Evolutionary conservation across 495 filamentous ascomycete species (phyloP), one percentile per base, ranked within the genome.

Genomic region (Neurospora sp.): DNA sequence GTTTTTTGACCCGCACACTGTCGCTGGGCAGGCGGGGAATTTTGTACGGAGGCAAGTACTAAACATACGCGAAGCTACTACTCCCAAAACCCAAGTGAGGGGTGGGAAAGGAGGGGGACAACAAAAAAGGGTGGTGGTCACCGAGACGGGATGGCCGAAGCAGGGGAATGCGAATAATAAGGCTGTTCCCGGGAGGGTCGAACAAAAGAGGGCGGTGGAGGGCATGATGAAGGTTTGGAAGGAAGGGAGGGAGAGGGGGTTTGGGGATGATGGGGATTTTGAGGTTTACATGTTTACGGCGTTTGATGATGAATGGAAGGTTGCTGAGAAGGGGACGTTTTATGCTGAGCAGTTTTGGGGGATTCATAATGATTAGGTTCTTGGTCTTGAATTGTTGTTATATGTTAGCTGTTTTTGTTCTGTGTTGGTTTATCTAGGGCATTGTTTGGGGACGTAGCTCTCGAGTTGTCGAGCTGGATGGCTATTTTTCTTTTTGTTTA

Each of bases 61-160:
- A 3, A 80, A 78, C 39, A 79, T 86, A 35, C 75, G 74, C 40
- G 78, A 76, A 41, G 79, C 31, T 31, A 31, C 31, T 31, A 31
- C 31, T 31, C 31, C 31, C 31, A 31, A 31, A 31, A 31, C 31
- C 31, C 31, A 31, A 31, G 31, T 31, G 31, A 31, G 31, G 3
- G 31, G 31, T 1, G 31, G 31, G 3, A 31, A 31, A 31, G 31
- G 31, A 31, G 39, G 16, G 41, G 41, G 83, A 70, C n/a, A 72
- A 23, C 79, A 48, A 59, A 78, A 84, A 75, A 76, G 79, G 16
- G 76, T 87, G 16, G 81, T 86, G 37, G 82, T 86, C 35, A 92
- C 90, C 5, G 94, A 97, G 82, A 89, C 90, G 3, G 94, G 94
- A n/a, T 97, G 94, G 94, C 94, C 94, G 23, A 83, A 82, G 74